Evolutionary conservation across 805 yeast genomes (phyloP), one percentile per base, ranked within the genome.

Genomic region (Starmerella bacillaris): DNA sequence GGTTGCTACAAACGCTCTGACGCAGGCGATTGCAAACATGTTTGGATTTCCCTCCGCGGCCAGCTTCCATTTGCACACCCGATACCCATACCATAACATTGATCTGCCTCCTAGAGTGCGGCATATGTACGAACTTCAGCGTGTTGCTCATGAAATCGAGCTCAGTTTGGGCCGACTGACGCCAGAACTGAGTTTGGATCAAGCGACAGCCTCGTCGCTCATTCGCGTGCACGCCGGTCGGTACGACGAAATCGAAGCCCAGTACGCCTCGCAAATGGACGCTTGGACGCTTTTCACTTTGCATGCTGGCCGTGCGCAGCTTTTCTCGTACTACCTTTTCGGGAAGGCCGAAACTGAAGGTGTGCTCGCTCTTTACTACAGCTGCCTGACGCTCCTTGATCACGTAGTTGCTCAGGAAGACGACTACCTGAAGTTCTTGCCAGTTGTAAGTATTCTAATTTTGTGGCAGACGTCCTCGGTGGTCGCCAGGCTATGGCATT

Each of bases 11-110:
- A 89, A 89, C 51, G 68, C 79, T 17, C 92, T 79, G 0, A 77
- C 92, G 2, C 96, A 89, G 55, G 69, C 76, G 2, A 74, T 89
- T 41, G 94, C 94, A 3, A 72, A 92, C 2, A 75, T 92, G 8
- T 82, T 83, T 58, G 98, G 98, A 15, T 84, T 78, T 50, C 98
- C 96, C 0, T 82, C 92, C 0, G 83, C 82, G 55, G 84, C 79
- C 3, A 79, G 75, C 39, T 78, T 83, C 50, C 65, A 82, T 1
- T 68, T 76, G 30, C 63, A 68, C 8, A 67, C 64, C 9, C 37
- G 36, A 31, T 40, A 34, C 35, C 27, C 37, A 24, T 41, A 36
- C 34, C 37, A 41, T 21, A 55, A 65, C n/a, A 39, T 54, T 18
- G 61, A 58, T 18, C 57, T 78, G 16, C 78, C 86, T 1, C 51